Base-by-base conservation (phyloP, 306 rosid genomes). In the Casuarina cunninghamiana region DNA sequence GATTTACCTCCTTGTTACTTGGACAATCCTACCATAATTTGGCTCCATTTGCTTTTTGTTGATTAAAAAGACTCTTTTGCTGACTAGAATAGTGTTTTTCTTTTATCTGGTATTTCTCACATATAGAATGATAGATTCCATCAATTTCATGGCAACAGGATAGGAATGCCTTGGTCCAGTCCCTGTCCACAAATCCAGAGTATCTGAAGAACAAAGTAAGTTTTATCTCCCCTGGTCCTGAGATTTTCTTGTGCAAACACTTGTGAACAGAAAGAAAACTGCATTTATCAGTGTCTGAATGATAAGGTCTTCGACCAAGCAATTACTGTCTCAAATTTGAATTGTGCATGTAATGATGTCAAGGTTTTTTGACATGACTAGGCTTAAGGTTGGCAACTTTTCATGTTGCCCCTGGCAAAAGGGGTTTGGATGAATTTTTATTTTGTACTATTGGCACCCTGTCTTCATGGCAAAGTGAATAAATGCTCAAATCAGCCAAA, bases 111-210 rank as follows among this genome's bases (percentile, higher is more conserved):
- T 62, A 32, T 37, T 42, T 5, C 32, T 26, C 2, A 12, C 5
- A 37, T 37, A 21, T 10, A 53, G 3, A 38, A 37, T 19, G 16
- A 54, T 51, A 19, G 7, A 42, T 51, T 67, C 19, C 16, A 55
- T 75, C 54, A 43, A 73, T 69, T 53, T 71, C 71, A 69, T 85
- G 69, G 38, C 77, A 62, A 84, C 92, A 94, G 98, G 97, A 94
- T 75, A 83, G 97, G 78, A 90, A 74, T 79, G 89, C 92, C 83
- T 75, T 94, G 90, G 81, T 89, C 79, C 95, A 86, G 75, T 88
- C 98, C n/a, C 81, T 94, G 55, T 94, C 98, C 26, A 92, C 97
- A 9, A 89, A 92, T 87, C 97, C 98, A 0, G 98, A 94, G 87
- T 94, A 0, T 84, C 80, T 94, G 79, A 90, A 88, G 86, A 94